phyloP scores from a whole-genome alignment of 2,329 filamentous ascomycete species.

The Pyricularia pennisetigena region DNA sequence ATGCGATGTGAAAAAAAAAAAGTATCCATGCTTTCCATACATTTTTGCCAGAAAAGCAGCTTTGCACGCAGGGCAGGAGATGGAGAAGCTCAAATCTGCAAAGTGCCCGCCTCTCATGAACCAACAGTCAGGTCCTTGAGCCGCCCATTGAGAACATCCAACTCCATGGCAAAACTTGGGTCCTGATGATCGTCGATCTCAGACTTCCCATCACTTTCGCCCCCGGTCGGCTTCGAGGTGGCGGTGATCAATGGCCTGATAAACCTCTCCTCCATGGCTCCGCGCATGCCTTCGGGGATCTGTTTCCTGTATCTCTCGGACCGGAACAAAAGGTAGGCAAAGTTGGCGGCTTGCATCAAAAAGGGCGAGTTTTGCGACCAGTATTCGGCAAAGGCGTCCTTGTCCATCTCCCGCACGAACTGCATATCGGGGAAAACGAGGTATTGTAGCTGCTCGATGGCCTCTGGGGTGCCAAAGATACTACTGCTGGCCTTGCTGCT shows the following conservation, averaged over 20 bases:
- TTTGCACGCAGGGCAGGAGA: background rate
- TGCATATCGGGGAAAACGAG: slow-evolving; percentile 48
- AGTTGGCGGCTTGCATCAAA: slow-evolving; percentile 50
- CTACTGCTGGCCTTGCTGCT: slow-evolving; percentile 13
- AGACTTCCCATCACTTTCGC: background rate
- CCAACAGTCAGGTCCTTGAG: slow-evolving; percentile 6
- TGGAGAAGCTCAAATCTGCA: background rate
- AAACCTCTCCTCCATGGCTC: slow-evolving; percentile 49
- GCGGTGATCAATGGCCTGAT: slow-evolving; percentile 36
- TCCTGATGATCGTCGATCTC: slow-evolving; percentile 6
- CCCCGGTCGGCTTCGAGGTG: background rate
- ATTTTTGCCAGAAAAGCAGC: background rate
- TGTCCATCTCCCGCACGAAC: slow-evolving; percentile 30
- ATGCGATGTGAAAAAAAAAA: background rate
- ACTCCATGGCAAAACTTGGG: slow-evolving; percentile 24
- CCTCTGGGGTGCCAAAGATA: slow-evolving; percentile 41
- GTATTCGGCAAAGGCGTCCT: slow-evolving; percentile 36
- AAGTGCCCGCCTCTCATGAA: background rate
- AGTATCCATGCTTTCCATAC: background rate
- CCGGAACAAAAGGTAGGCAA: slow-evolving; percentile 45
- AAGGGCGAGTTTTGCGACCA: slow-evolving; percentile 42
- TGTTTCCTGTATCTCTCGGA: slow-evolving; percentile 27
- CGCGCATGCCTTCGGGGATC: slow-evolving; percentile 45
- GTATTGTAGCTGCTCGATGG: slow-evolving; percentile 51
- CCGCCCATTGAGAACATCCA: slow-evolving; percentile 21